phyloP scores from a whole-genome alignment of 768 basidiomycete species.

The Termitomyces sp. region DNA sequence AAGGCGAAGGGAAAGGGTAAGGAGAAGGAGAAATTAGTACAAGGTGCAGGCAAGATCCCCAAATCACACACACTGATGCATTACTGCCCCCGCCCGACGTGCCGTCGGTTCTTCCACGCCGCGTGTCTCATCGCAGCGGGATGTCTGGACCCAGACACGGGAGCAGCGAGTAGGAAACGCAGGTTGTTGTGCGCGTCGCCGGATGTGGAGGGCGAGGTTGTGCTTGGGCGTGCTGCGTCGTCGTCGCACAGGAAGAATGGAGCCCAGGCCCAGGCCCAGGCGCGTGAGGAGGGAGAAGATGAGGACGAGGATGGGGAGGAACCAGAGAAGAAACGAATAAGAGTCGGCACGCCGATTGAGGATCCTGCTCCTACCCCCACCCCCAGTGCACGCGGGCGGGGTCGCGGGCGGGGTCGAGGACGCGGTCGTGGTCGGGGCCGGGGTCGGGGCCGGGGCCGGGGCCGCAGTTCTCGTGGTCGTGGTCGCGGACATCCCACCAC shows the following conservation, averaged over 20 bases:
- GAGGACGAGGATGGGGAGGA: neutral
- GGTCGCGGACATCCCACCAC: neutral
- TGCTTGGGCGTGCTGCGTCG: too few relatives aligned
- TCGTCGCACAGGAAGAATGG: too few relatives aligned
- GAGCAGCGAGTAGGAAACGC: constrained; percentile 18
- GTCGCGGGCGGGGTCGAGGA: constrained; percentile 1
- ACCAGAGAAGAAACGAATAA: neutral
- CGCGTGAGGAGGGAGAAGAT: neutral
- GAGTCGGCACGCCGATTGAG: neutral
- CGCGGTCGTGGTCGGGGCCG: constrained; percentile 17
- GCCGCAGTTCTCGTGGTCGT: neutral
- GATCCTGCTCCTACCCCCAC: neutral
- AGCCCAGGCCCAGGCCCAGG: neutral
- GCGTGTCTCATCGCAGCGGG: constrained; percentile 37
- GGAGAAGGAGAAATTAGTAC: neutral
- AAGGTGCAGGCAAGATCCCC: neutral
- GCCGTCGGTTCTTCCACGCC: constrained; percentile 48
- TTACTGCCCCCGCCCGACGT: constrained; percentile 54
- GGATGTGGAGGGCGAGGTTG: constrained; percentile 12
- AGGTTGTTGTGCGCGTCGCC: constrained; percentile 39
- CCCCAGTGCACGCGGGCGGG: neutral
- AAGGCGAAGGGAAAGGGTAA: neutral
- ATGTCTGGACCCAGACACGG: constrained; percentile 18
- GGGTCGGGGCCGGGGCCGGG: neutral
- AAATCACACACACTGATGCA: constrained; percentile 38